Evolutionary conservation across 306 rosid genomes (phyloP).

Genomic region (Datisca glomerata): DNA sequence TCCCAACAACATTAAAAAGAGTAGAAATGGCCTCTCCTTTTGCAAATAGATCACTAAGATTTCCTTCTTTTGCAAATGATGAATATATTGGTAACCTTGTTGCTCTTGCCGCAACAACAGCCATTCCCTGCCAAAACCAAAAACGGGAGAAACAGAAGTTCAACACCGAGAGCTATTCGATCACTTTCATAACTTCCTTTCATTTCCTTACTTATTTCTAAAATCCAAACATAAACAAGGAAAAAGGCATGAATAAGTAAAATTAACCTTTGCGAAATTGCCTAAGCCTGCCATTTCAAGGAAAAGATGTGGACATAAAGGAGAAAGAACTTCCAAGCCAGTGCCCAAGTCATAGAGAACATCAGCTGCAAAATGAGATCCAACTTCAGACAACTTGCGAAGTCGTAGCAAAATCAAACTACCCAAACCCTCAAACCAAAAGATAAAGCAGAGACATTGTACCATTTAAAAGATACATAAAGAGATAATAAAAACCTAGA

Average conservation of each 20-base stretch:
- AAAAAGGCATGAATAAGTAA: background rate
- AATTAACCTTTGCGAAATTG: slow-evolving; percentile 69
- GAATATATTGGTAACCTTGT: slow-evolving; percentile 99
- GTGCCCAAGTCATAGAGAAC: slow-evolving; percentile 78
- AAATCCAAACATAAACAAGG: too few species aligned
- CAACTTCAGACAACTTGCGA: slow-evolving; percentile 18
- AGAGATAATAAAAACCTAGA: slow-evolving; percentile 31
- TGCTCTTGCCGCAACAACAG: slow-evolving; percentile 97
- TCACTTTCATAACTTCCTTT: too few species aligned
- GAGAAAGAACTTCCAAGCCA: slow-evolving; percentile 96
- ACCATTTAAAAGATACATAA: background rate
- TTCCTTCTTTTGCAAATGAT: slow-evolving; percentile 94
- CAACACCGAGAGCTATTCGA: too few species aligned
- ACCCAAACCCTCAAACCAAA: background rate
- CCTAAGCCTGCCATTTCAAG: slow-evolving; percentile 95
- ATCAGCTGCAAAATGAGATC: slow-evolving; percentile 60
- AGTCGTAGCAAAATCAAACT: slow-evolving; percentile 1
- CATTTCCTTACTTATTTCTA: too few species aligned
- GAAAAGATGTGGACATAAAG: slow-evolving; percentile 90
- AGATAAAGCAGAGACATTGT: background rate
- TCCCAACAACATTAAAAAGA: slow-evolving; percentile 79
- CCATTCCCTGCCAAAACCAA: slow-evolving; percentile 78
- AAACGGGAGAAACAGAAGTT: slow-evolving; percentile 3
- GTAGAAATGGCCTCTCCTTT: slow-evolving; percentile 99
- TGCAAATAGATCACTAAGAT: slow-evolving; percentile 95